Percentiles rank a stretch among this genome's conserved stretches.
Conservation (phyloP, 2,329 filamentous ascomycete genomes). For the Xylaria arbuscula region DNA sequence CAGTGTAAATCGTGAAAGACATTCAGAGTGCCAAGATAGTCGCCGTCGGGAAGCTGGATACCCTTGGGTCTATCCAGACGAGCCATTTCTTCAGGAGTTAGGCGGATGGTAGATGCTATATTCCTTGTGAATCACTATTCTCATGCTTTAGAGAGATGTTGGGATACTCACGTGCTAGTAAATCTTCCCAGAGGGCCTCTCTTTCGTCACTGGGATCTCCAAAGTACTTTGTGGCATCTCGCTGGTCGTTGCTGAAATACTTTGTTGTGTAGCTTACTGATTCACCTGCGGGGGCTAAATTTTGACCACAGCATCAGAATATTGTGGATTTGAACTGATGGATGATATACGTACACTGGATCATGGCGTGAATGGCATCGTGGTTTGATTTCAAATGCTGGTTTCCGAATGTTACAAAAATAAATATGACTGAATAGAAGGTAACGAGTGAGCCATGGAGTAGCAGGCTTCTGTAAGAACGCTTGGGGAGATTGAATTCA, state of each 20-base stretch:
- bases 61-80: conserved; percentile 8
- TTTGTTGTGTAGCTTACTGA: conserved; percentile 13
- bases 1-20: conserved; percentile 26
- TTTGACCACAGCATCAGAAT: neutral
- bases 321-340: neutral
- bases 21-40: conserved; percentile 15
- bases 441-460: conserved; percentile 10
- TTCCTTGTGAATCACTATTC: neutral
- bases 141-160: no score
- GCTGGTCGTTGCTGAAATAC: conserved; percentile 3
- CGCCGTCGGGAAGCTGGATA: conserved; percentile 19
- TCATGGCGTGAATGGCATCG: conserved; percentile 4
- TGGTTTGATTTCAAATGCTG: neutral
- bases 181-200: conserved; percentile 17
- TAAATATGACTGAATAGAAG: conserved; percentile 9
- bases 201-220: conserved; percentile 20
- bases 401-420: neutral
- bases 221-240: conserved; percentile 3
- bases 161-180: conserved; percentile 17
- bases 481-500: neutral
- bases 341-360: neutral
- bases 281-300: conserved; percentile 3
- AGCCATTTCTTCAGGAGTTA: neutral
- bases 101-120: conserved; percentile 16
- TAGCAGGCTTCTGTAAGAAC: neutral